Base-by-base conservation (phyloP, 2,329 filamentous ascomycete species). In the Iodosphaeria phyllophila region DNA sequence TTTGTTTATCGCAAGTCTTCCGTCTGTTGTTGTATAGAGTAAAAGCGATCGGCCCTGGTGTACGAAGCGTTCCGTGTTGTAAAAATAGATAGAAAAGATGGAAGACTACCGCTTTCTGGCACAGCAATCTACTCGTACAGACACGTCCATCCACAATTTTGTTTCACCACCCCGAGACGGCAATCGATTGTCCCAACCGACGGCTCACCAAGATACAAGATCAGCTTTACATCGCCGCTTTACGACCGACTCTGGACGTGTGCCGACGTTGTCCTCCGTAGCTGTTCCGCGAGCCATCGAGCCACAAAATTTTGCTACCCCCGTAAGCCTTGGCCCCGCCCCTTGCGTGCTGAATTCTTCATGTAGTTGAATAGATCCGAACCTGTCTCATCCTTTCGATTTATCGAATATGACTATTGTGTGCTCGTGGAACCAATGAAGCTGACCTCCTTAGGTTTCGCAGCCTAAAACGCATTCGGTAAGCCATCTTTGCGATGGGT, bases 151-250 rank as follows among this genome's bases (percentile, higher is more conserved):
- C 55, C 69, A 74, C 44, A 68, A 71, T 37, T 69, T 82, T 50
- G 71, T 74, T 42, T 74, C 77, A 41, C 73, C 78, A 43, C 67
- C 70, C 39, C 72, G 78, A 47, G 64, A 65, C 43, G 61, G 66
- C 43, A 60, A 57, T 43, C 68, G 71, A 43, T 60, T 72, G 47
- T 59, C 56, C 34, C 64, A 64, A 35, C 59, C 64, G 35, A 52
- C 58, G 32, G 8, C 19, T 11, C 48, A 64, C 34, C 64, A 69
- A 48, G 80, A 92, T 44, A 65, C 66, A 36, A 73, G 84, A 50
- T 68, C 70, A 34, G 73, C 72, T 39, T 61, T 95, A 46, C 80
- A 84, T 51, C 74, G 86, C 43, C 76, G 86, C 45, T 95, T 95
- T 54, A 95, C 86, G 34, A 89, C 84, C 29, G 91, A 92, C 54